phyloP scores from a whole-genome alignment of 1,139 yeast species.

The Geotrichum macrosporum region DNA sequence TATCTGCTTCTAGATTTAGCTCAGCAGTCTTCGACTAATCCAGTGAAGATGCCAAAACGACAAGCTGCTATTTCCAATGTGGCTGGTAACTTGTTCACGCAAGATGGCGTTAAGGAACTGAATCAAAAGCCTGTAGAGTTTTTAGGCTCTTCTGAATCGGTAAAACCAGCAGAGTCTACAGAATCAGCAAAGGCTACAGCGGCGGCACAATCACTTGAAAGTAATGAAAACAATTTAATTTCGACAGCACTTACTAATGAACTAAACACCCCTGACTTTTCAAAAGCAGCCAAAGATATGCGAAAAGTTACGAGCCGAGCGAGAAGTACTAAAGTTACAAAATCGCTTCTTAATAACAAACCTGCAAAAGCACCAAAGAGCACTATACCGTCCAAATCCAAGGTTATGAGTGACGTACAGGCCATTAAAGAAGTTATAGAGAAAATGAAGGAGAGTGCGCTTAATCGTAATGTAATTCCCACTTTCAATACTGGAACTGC shows the following conservation, averaged over 20 bases:
- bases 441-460: too few relatives aligned
- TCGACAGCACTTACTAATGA: not conserved
- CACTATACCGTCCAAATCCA: not conserved
- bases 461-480: too few relatives aligned
- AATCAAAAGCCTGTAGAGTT: not conserved
- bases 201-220: not conserved
- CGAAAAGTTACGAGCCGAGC: not conserved
- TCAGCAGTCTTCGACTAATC: not conserved
- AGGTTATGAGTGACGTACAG: not conserved
- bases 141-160: not conserved
- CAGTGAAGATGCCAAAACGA: not conserved
- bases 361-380: not conserved
- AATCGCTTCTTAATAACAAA: not conserved
- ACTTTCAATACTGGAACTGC: not conserved
- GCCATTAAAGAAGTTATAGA: not conserved
- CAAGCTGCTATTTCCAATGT: not conserved
- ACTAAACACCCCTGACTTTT: not conserved
- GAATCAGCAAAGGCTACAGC: not conserved
- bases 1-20: slow-evolving; percentile 17
- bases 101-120: not conserved
- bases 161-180: not conserved
- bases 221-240: not conserved
- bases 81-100: not conserved
- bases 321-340: not conserved
- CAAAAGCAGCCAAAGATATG: not conserved